Conservation (phyloP, 129 eudicot species). For the Artemisia tridentata region DNA sequence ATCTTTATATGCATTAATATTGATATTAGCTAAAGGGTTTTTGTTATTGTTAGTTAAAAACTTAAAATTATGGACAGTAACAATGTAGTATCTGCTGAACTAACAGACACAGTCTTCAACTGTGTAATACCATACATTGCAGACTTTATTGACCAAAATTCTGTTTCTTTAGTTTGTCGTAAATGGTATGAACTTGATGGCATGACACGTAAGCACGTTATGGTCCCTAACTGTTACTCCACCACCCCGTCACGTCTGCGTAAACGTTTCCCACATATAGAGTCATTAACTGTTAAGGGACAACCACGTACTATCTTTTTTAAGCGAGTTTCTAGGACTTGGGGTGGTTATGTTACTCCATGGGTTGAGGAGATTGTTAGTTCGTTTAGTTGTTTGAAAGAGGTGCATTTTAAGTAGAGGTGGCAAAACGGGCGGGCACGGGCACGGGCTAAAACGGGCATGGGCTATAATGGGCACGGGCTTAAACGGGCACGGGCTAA, state of each 20-base stretch:
- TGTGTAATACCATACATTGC: neutral
- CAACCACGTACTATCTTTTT: too few species aligned
- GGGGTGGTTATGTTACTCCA: too few species aligned
- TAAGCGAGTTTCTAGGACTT: neutral
- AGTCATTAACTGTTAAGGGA: neutral
- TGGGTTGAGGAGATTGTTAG: too few species aligned
- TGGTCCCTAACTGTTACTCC: neutral
- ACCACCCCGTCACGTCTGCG: neutral
- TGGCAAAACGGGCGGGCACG: too few species aligned
- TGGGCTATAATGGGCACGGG: too few species aligned
- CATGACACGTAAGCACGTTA: neutral
- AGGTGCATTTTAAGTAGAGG: too few species aligned
- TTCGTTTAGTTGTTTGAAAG: too few species aligned
- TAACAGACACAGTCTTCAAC: neutral
- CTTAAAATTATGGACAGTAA: neutral
- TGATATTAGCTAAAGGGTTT: too few species aligned
- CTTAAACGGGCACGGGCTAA: too few species aligned
- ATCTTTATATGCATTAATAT: too few species aligned
- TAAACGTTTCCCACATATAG: neutral
- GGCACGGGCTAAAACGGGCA: too few species aligned
- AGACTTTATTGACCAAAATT: neutral
- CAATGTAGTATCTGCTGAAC: neutral
- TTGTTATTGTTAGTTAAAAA: too few species aligned
- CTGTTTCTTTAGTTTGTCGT: neutral
- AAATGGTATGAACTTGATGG: neutral